phyloP scores from a whole-genome alignment of 2,329 filamentous ascomycete species.

The Penicillium sp. region DNA sequence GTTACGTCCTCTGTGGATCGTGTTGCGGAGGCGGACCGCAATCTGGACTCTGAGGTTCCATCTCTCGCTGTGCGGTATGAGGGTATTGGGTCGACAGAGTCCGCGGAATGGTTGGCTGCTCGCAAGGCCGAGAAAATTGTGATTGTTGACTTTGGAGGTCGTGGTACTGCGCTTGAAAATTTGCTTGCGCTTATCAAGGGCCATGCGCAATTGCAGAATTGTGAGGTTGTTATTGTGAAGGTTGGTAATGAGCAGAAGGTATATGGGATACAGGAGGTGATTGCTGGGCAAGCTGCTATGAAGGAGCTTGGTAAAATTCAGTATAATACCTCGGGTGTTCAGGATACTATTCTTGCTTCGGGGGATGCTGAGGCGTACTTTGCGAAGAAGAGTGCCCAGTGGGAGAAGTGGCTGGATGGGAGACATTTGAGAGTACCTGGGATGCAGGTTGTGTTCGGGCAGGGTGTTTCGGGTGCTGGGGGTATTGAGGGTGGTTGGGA shows the following conservation, averaged over 20 bases:
- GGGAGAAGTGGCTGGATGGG: constrained; percentile 11
- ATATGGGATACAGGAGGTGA: constrained; percentile 3
- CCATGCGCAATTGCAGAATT: background rate
- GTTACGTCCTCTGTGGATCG: constrained; percentile 23
- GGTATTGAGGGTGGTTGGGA: constrained; percentile 21
- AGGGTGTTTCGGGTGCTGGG: constrained; percentile 9
- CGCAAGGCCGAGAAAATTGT: constrained; percentile 13
- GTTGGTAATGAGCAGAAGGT: constrained; percentile 21
- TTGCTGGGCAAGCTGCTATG: background rate
- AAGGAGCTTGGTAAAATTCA: constrained; percentile 8
- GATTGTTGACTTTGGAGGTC: constrained; percentile 19
- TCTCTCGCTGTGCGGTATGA: constrained; percentile 12
- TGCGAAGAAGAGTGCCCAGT: background rate
- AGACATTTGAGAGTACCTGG: constrained; percentile 12
- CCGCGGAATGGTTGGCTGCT: constrained; percentile 10
- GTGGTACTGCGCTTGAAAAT: constrained; percentile 2
- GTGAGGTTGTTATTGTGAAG: constrained; percentile 9
- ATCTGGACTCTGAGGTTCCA: background rate
- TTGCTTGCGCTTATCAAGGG: constrained; percentile 7
- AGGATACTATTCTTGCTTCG: constrained; percentile 6
- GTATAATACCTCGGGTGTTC: constrained; percentile 15
- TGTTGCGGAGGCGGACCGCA: constrained; percentile 8
- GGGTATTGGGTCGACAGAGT: background rate
- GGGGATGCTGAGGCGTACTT: constrained; percentile 5
- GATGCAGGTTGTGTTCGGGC: constrained; percentile 13